Percentiles rank a stretch among this genome's conserved stretches.
Evolutionary conservation across 805 yeast genomes (phyloP).

Genomic region (Cyberlindnera lachancei): DNA sequence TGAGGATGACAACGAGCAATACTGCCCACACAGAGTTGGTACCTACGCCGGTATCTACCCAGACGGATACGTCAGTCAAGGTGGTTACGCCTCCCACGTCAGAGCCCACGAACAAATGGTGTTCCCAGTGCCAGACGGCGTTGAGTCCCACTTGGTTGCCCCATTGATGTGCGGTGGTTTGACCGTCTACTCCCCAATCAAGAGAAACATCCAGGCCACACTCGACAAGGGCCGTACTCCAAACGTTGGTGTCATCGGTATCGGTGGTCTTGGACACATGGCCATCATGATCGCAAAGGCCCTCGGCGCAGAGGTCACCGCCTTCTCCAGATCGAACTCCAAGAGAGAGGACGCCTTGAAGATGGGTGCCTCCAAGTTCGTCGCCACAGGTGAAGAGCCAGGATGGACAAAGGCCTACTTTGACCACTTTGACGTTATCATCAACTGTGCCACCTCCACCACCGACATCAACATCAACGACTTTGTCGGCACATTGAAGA

Average conservation of each 20-base stretch:
- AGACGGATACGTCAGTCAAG: slow-evolving; percentile 45
- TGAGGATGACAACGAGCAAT: slow-evolving; percentile 43
- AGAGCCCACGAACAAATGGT: slow-evolving; percentile 58
- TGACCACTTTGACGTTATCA: slow-evolving; percentile 37
- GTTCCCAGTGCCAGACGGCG: slow-evolving; percentile 52
- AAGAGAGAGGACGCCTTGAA: slow-evolving; percentile 41
- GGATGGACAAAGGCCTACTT: slow-evolving; percentile 30
- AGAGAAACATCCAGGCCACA: slow-evolving; percentile 28
- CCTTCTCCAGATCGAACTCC: slow-evolving; percentile 41
- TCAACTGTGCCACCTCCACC: slow-evolving; percentile 41
- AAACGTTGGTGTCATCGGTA: slow-evolving; percentile 47
- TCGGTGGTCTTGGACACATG: slow-evolving; percentile 53
- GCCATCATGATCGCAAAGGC: slow-evolving; percentile 51
- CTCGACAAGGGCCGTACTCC: slow-evolving; percentile 18
- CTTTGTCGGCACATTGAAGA: slow-evolving; percentile 44
- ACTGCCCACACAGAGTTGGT: slow-evolving; percentile 40
- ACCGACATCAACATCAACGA: slow-evolving; percentile 39
- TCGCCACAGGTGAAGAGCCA: slow-evolving; percentile 45
- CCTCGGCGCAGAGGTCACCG: slow-evolving; percentile 52
- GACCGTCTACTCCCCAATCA: slow-evolving; percentile 63
- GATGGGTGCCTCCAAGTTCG: slow-evolving; percentile 46
- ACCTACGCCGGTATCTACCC: slow-evolving; percentile 46
- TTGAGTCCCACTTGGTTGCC: slow-evolving; percentile 50
- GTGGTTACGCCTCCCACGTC: slow-evolving; percentile 65
- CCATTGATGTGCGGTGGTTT: slow-evolving; percentile 76